A percentile compares a stretch with the other conserved stretches of the same genome.
Conservation (phyloP, 2,329 filamentous ascomycete genomes). For the Colletotrichum viniferum region DNA sequence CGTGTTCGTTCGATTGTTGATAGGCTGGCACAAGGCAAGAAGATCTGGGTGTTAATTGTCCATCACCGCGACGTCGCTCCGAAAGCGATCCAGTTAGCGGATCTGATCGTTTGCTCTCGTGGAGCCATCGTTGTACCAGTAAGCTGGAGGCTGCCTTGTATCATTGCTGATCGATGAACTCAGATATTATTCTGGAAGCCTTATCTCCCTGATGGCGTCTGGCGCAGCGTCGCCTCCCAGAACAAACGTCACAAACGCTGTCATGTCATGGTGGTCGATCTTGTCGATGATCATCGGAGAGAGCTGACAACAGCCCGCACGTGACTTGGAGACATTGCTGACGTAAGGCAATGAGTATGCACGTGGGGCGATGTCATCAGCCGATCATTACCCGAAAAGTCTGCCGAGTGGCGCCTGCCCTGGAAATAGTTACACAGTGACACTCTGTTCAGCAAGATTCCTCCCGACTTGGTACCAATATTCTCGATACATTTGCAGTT, state of each 20-base stretch:
- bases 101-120: not conserved
- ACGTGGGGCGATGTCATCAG: not conserved
- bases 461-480: not conserved
- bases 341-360: not conserved
- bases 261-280: not conserved
- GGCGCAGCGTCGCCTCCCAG: not conserved
- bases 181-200: not conserved
- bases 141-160: not conserved
- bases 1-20: not conserved
- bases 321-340: not conserved
- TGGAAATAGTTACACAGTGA: not conserved
- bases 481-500: not conserved
- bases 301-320: not conserved
- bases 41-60: not conserved
- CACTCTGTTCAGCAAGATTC: not conserved
- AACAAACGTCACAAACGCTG: not conserved
- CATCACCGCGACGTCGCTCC: not conserved
- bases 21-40: not conserved
- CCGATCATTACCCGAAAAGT: not conserved
- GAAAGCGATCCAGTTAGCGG: not conserved
- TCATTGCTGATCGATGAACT: not conserved
- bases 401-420: not conserved
- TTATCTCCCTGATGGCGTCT: not conserved
- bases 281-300: not conserved
- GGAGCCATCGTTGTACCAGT: not conserved